phyloP scores from a whole-genome alignment of 495 filamentous ascomycete species.

The Sabuloglossum arenarium region DNA sequence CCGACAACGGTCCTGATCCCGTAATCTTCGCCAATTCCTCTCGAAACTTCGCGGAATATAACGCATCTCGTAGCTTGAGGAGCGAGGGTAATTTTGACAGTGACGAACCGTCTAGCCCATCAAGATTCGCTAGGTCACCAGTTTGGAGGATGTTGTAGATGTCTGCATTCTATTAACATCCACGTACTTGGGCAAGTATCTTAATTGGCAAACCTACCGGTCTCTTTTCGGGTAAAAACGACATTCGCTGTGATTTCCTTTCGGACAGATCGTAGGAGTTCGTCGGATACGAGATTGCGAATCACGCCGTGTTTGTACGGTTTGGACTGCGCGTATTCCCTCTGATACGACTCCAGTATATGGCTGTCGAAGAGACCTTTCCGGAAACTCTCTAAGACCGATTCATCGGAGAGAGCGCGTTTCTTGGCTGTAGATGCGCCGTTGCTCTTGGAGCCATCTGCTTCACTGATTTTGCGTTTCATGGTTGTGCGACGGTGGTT shows the following conservation, averaged over 20 bases:
- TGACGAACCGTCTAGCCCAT: slow-evolving; percentile 69
- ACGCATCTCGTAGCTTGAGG: slow-evolving; percentile 66
- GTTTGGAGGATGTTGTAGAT: slow-evolving; percentile 99
- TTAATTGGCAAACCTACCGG: slow-evolving; percentile 13
- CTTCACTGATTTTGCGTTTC: slow-evolving; percentile 33
- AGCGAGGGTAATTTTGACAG: slow-evolving; percentile 68
- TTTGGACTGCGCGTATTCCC: slow-evolving; percentile 45
- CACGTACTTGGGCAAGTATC: not conserved
- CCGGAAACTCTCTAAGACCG: slow-evolving; percentile 35
- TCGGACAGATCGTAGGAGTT: slow-evolving; percentile 69
- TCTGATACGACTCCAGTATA: slow-evolving; percentile 43
- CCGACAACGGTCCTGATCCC: slow-evolving; percentile 66
- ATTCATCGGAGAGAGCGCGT: slow-evolving; percentile 27
- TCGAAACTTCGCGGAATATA: slow-evolving; percentile 82
- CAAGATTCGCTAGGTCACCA: slow-evolving; percentile 89
- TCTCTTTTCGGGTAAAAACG: slow-evolving; percentile 94
- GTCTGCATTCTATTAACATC: slow-evolving; percentile 22
- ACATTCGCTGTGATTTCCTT: slow-evolving; percentile 73
- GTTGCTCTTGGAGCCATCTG: slow-evolving; percentile 19
- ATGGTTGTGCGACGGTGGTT: slow-evolving; percentile 12
- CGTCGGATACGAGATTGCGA: slow-evolving; percentile 48
- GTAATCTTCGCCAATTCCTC: slow-evolving; percentile 72
- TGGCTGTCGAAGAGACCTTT: slow-evolving; percentile 52
- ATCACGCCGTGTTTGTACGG: slow-evolving; percentile 95
- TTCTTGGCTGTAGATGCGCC: slow-evolving; percentile 26